Evolutionary conservation across 1,139 yeast genomes (phyloP), one percentile per base, ranked within the genome.

Genomic region (Hemisphaericaspora xylofermentans): DNA sequence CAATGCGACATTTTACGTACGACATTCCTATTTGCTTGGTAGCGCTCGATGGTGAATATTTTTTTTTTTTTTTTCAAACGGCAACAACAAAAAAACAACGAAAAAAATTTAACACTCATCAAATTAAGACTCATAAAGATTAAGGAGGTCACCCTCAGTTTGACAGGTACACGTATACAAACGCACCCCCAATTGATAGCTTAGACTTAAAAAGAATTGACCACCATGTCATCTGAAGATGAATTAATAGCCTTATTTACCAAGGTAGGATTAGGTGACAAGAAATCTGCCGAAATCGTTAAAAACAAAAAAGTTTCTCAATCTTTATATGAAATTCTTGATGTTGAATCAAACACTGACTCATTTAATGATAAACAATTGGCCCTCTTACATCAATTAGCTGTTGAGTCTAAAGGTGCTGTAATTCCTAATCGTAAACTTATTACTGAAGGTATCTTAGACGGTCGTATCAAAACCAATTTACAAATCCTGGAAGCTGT

Each of bases 231-330:
- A 16, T 29, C 33, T 16, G 33, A 29, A 29, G 68, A 63, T 40
- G 74, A 68, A 41, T 53, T 71, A 36, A 54, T 60, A n/a, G 47
- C 52, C 27, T 69, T 73, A 39, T 84, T 88, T 53, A 65, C 72
- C 48, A 64, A 69, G 38, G 69, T 86, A 45, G 96, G 96, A 14
- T 78, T 88, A 51, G 79, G 76, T 51, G 94, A 84, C 19, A 74
- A 81, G 51, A 83, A 84, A 59, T 65, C 83, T 41, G 74, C 76
- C 38, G 98, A 93, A 58, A 82, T 88, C 43, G 62, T 80, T 45
- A 91, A 88, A 63, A 93, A 93, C 68, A 82, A 84, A 60, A 89
- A 89, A 61, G 95, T 89, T 28, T 78, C 94, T 15, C 68, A 69
- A 27, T 79, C 95, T 1, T 74, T 93, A 44, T 74, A 71, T 31